Conservation (phyloP, 257 asterid species). For the Agastache rugosa region DNA sequence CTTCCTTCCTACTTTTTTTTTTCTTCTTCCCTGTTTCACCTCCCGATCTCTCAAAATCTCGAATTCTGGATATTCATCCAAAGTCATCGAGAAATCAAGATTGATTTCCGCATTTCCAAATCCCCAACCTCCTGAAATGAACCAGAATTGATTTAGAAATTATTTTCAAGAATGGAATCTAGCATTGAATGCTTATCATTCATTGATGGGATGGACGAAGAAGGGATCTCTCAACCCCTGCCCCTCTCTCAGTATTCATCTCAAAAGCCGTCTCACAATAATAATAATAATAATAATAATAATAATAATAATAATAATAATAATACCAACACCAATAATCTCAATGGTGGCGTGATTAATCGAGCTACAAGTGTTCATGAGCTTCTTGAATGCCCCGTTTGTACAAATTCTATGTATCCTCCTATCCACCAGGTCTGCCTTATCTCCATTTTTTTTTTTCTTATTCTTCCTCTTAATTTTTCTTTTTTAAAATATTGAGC, state of each 20-base stretch:
- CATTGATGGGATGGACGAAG: slow-evolving; percentile 55
- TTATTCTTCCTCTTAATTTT: too few species aligned
- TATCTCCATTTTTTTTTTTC: background rate
- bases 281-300: background rate
- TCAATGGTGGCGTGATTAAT: slow-evolving; percentile 43
- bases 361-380: slow-evolving; percentile 62
- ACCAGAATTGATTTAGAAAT: slow-evolving; percentile 30
- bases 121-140: slow-evolving; percentile 37
- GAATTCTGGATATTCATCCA: slow-evolving; percentile 29
- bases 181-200: slow-evolving; percentile 61
- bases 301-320: slow-evolving; percentile 20
- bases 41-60: slow-evolving; percentile 27
- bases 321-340: too few species aligned
- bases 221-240: slow-evolving; percentile 50
- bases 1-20: background rate
- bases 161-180: slow-evolving; percentile 50
- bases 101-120: background rate
- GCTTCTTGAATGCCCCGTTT: slow-evolving; percentile 66
- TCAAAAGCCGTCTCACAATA: slow-evolving; percentile 43
- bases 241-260: slow-evolving; percentile 49
- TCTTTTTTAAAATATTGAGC: background rate
- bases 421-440: slow-evolving; percentile 50
- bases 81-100: slow-evolving; percentile 21
- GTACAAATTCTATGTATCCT: slow-evolving; percentile 59
- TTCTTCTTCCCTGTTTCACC: slow-evolving; percentile 27